Evolutionary conservation across 148 eudicot species (phyloP), one percentile per base, ranked within the genome.

Genomic region (Euryodendron excelsum): DNA sequence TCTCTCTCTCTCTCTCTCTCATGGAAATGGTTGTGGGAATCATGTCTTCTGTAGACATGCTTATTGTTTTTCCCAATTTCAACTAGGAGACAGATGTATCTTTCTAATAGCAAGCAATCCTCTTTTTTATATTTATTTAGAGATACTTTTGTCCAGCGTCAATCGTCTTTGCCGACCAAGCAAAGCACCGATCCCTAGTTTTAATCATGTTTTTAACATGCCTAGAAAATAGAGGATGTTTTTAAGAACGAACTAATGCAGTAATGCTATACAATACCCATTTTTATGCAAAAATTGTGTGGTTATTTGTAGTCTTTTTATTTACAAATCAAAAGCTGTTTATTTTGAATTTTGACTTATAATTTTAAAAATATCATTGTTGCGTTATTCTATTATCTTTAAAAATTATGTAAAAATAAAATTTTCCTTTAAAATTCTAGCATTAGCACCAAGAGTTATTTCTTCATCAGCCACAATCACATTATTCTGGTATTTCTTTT

Each of bases 21-120:
- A 9, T 6, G 21, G 39, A 71, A 62, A 63, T 21, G 71, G 13
- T 34, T 66, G 47, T 10, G 11, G 15, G 11, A 20, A 44, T 37
- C 45, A 45, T 67, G 17, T 10, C 23, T 67, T 39, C 12, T 12
- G 9, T 3, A 20, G 3, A 27, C 55, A 14, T 45, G 53, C 10
- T 74, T 25, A 34, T 59, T 59, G 67, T 74, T 59, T 74, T 59
- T 39, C 67, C 48, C 28, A 72, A 31, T 72, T 53, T n/a, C 58
- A 15, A 20, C 6, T 9, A 72, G 25, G 61, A 13, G 23, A 72
- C 61, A 30, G 23, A 10, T 72, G 18, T 53, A 33, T 36, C 2
- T n/a, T n/a, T n/a, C n/a, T n/a, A n/a, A n/a, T n/a, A n/a, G n/a
- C n/a, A n/a, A n/a, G n/a, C n/a, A n/a, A n/a, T n/a, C n/a, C n/a